Base-by-base conservation (phyloP, 2,329 filamentous ascomycete species). In the Trichoderma afroharzianum region DNA sequence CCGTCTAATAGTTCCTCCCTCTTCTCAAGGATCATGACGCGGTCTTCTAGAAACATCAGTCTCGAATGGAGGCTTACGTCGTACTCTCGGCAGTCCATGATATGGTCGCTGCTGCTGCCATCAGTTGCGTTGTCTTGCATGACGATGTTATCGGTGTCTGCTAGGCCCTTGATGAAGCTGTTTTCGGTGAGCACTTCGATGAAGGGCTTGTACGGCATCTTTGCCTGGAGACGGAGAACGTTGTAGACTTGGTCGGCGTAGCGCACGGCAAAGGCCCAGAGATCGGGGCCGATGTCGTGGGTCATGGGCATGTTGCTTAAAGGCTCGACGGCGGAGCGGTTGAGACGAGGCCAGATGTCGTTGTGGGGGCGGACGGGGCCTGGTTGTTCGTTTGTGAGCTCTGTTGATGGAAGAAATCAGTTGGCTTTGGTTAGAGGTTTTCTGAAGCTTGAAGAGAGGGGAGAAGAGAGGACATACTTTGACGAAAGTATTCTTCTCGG, bases 341-440 rank as follows among this genome's bases (percentile, higher is more conserved):
- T 66, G 70, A 71, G 50, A 4, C 55, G 63, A 59, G 70, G 70
- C 63, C 63, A 61, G 70, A 62, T 63, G 21, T 71, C 70, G 63
- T 71, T 24, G 57, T 43, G 53, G 43, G 47, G 55, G 14, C 55
- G 63, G 47, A 26, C 18, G 21, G 30, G 62, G 7, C 21, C 15
- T 6, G 61, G 36, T 11, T 32, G 50, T 50, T 63, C 28, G 6
- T 32, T 32, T n/a, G 61, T 64, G 68, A 71, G 47, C 14, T 43
- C 68, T 71, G 12, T 28, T 28, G 18, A 26, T 33, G 15, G 28
- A 55, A 18, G 24, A 43, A 36, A 53, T 21, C 9, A 15, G 3
- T 59, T 59, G 15, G 15, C 18, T 32, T 33, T 33, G 24, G 61
- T 55, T 24, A 59, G 50, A 14, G 28, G 33, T 3, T 64, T n/a